Base-by-base conservation (phyloP, 306 rosid genomes). In the Vigna mungo region DNA sequence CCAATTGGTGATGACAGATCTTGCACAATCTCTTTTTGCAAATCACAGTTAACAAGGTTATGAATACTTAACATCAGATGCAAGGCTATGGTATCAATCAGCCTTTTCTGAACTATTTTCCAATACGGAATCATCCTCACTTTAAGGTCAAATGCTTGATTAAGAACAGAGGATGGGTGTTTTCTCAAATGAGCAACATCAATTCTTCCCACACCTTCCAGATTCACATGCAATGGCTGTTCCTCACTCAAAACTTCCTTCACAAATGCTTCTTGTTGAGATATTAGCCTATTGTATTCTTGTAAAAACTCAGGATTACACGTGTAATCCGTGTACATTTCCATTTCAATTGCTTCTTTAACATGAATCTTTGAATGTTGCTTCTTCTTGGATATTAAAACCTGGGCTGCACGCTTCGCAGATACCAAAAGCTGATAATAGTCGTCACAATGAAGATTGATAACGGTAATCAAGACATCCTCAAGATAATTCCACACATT, bases 41-140 rank as follows among this genome's bases (percentile, higher is more conserved):
- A 23, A 1, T 87, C 87, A 1, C n/a, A 69, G 34, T 79, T 75
- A 2, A 91, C 74, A 5, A 91, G 53, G 6, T 60, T 54, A 3
- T 78, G 53, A 3, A 89, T 61, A 3, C 86, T 81, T 0, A 72
- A 5, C 76, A 83, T 87, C 32, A 91, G 2, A 58, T 83, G 90
- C 36, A 84, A 8, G 0, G 89, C 96, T 7, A 79, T 52, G 1
- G 41, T 65, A 25, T 91, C 91, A 1, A 89, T 86, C 0, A 87
- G 51, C 71, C 93, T 71, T 20, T 41, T 86, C 72, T 74, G 6
- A 3, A 87, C 93, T 5, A 87, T 79, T 52, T 72, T 87, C 96
- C 96, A 91, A 0, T 87, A 87, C 0, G 96, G 85, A 0, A 78
- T 74, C 81, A 87, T 83, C 4, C 92, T 79, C 61, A 85, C 83